A percentile compares a stretch with the other conserved stretches of the same genome.
These are phyloP conservation scores for Termitomyces sp. DNA, from an alignment of 768 basidiomycete species.

Conservation along the genomic window DNA sequence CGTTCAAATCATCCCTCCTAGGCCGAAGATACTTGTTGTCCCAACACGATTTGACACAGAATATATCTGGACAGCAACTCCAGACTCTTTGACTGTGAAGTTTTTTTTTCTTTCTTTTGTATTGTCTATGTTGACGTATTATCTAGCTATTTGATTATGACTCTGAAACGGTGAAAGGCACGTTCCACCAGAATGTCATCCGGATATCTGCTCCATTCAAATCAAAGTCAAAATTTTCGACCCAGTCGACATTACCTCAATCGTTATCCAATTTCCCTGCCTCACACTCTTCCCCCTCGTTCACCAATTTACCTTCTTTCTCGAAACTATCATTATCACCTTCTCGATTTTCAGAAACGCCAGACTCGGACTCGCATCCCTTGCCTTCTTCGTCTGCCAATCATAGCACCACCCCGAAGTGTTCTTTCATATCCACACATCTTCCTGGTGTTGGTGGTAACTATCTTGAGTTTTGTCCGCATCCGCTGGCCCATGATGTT, in stretches of 20 bases:
- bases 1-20: conserved; percentile 22
- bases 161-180: conserved; percentile 46
- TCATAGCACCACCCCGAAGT: conserved; percentile 27
- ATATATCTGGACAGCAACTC: conserved; percentile 59
- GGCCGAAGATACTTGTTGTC: conserved; percentile 58
- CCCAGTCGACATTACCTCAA: conserved; percentile 15
- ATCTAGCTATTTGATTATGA: conserved; percentile 53
- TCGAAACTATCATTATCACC: conserved; percentile 20
- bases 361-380: not conserved
- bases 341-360: not conserved
- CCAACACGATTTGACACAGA: conserved; percentile 65
- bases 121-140: conserved; percentile 8
- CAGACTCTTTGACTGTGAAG: conserved; percentile 50
- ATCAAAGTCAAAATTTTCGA: conserved; percentile 9
- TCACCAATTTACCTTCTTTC: conserved; percentile 16
- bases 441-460: conserved; percentile 53
- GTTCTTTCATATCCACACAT: conserved; percentile 46
- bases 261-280: conserved; percentile 15
- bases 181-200: conserved; percentile 50
- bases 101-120: not conserved
- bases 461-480: conserved; percentile 55
- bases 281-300: conserved; percentile 7
- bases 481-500: conserved; percentile 45
- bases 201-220: conserved; percentile 36
- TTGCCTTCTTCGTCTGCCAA: not conserved